Conservation (phyloP, 192 early-diverging fungal genomes). For the Chytriomyces hyalinus region DNA sequence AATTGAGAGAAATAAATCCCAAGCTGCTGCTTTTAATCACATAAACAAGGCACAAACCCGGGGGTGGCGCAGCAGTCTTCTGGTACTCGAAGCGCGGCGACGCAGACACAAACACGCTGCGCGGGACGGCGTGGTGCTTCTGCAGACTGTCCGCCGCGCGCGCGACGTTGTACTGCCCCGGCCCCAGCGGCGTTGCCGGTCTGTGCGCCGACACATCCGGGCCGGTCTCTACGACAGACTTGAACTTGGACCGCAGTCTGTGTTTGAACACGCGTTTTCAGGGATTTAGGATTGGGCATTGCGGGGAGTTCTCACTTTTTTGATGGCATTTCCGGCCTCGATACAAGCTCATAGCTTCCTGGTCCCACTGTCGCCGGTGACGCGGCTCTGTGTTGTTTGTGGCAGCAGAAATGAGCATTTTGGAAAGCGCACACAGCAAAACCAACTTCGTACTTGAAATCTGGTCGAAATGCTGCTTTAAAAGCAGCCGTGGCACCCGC, state of each 20-base stretch:
- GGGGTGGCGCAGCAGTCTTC: constrained; percentile 36
- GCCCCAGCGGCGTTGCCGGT: constrained; percentile 40
- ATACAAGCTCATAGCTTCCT: constrained; percentile 34
- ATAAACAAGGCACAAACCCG: constrained; percentile 18
- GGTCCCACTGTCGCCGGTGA: constrained; percentile 36
- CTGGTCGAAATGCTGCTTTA: constrained; percentile 33
- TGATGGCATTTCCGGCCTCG: constrained; percentile 1
- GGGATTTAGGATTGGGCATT: constrained; percentile 1
- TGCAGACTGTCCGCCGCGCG: constrained; percentile 42
- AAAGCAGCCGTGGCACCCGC: constrained; percentile 51
- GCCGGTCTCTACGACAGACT: constrained; percentile 32
- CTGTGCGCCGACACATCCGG: constrained; percentile 33
- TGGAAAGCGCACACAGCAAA: not conserved
- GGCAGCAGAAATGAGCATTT: constrained; percentile 9
- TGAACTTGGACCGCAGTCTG: constrained; percentile 38
- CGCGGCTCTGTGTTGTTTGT: constrained; percentile 15
- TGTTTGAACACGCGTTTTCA: constrained; percentile 11
- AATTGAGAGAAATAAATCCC: not conserved
- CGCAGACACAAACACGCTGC: constrained; percentile 41
- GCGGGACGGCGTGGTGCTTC: constrained; percentile 1
- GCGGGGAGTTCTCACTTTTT: constrained; percentile 19
- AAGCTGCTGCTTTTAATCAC: not conserved
- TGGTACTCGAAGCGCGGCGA: constrained; percentile 39
- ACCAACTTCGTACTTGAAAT: constrained; percentile 17
- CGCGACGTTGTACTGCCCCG: constrained; percentile 50